Conservation (phyloP, 2,329 filamentous ascomycete species). For the Setomelanomma holmii region DNA sequence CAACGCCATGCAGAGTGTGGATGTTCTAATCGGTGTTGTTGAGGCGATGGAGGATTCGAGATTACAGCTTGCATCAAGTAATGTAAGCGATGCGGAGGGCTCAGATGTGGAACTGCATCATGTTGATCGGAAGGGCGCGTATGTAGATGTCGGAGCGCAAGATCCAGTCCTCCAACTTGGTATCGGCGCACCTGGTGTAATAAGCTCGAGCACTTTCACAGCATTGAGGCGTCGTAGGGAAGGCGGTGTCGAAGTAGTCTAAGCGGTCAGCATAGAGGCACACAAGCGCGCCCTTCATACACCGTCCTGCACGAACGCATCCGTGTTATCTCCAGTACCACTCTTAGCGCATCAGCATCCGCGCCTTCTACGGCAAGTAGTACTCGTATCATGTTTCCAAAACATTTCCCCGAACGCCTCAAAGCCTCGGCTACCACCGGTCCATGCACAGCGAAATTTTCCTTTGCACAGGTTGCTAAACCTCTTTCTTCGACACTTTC, state of each 20-base stretch:
- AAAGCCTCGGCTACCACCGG: not conserved
- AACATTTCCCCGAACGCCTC: not conserved
- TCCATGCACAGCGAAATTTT: not conserved
- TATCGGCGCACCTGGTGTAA: not conserved
- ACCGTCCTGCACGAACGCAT: too few relatives aligned
- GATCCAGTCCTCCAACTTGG: not conserved
- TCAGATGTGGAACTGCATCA: not conserved
- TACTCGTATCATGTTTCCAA: too few relatives aligned
- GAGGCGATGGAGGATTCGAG: not conserved
- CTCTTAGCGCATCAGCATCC: too few relatives aligned
- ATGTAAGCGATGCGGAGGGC: not conserved
- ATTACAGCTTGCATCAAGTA: too few relatives aligned
- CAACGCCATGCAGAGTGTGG: not conserved
- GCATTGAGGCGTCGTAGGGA: not conserved
- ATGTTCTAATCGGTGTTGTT: not conserved
- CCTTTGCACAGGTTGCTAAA: not conserved
- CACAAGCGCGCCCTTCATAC: too few relatives aligned
- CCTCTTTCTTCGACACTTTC: not conserved
- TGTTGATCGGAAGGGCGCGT: not conserved
- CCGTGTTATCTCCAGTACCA: too few relatives aligned
- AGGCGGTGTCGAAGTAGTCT: not conserved
- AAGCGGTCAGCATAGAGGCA: not conserved
- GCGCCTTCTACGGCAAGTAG: too few relatives aligned
- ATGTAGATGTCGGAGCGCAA: not conserved
- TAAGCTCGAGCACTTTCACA: not conserved